Conservation (phyloP, 208 protist genomes). For the Willaertia magna region DNA sequence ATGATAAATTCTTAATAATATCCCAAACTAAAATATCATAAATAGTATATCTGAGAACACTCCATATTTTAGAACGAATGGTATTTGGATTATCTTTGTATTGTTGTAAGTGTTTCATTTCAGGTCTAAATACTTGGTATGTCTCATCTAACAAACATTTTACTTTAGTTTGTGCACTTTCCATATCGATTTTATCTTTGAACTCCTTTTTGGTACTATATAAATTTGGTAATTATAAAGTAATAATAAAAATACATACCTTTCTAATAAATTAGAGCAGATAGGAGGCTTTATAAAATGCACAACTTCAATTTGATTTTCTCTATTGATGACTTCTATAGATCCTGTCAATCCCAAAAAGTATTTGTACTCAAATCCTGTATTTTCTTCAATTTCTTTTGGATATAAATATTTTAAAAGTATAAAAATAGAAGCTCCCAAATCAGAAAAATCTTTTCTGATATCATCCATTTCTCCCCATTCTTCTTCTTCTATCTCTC, state of each 20-base stretch:
- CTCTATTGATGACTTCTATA: neutral
- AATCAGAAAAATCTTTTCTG: too few relatives aligned
- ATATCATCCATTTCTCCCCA: too few relatives aligned
- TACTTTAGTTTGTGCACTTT: neutral
- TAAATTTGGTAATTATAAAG: too few relatives aligned
- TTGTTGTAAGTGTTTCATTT: neutral
- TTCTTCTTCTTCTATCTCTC: neutral
- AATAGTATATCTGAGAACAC: neutral
- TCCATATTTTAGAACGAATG: neutral
- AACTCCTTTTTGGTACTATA: neutral
- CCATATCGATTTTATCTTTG: neutral
- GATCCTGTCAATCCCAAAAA: neutral
- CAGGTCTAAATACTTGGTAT: neutral
- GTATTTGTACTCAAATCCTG: neutral
- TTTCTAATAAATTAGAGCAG: neutral
- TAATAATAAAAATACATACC: too few relatives aligned
- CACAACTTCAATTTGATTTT: neutral
- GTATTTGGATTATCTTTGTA: neutral
- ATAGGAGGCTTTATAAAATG: neutral
- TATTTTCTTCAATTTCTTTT: neutral
- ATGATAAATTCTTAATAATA: neutral
- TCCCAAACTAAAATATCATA: too few relatives aligned
- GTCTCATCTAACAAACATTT: neutral
- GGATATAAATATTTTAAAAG: neutral
- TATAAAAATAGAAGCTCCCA: neutral